Conservation (phyloP, 2,329 filamentous ascomycete species). For the Aschersonia sp. region DNA sequence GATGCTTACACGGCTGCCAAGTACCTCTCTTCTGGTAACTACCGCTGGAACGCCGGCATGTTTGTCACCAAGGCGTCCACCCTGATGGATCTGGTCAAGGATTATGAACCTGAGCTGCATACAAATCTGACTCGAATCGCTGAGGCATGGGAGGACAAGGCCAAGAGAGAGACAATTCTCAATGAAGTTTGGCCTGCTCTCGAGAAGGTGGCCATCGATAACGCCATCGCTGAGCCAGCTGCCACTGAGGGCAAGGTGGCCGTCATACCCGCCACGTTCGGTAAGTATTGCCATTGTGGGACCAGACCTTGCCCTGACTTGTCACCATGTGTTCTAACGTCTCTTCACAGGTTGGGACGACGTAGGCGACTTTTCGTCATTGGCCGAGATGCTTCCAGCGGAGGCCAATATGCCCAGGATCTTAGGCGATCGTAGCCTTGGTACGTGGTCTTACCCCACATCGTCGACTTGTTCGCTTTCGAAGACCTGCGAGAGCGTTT, state of each 20-base stretch:
- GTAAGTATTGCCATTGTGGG: conserved; percentile 1
- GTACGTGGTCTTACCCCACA: conserved; percentile 1
- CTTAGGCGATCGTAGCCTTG: conserved; percentile 10
- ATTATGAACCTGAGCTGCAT: conserved; percentile 10
- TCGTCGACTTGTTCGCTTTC: too few species aligned
- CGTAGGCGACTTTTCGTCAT: conserved; percentile 13
- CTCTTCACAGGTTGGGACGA: conserved; percentile 10
- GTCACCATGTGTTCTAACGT: conserved; percentile 1
- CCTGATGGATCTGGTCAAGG: conserved; percentile 11
- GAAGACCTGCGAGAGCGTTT: neutral
- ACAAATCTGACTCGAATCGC: conserved; percentile 9
- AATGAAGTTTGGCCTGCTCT: conserved; percentile 11
- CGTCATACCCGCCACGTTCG: conserved; percentile 12
- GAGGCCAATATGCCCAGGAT: conserved; percentile 10
- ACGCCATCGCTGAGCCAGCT: conserved; percentile 13
- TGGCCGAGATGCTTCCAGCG: conserved; percentile 13
- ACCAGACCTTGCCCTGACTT: too few species aligned
- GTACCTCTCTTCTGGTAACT: conserved; percentile 12
- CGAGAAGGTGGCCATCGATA: conserved; percentile 13
- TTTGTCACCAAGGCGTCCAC: conserved; percentile 13
- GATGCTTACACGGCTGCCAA: conserved; percentile 13
- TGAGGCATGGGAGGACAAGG: conserved; percentile 11
- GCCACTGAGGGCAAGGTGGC: conserved; percentile 12
- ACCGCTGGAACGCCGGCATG: conserved; percentile 14
- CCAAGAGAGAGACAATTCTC: conserved; percentile 7